Evolutionary conservation across 2,329 filamentous ascomycete species (phyloP), one percentile per base, ranked within the genome.

Genomic region (Xylaria sp.): DNA sequence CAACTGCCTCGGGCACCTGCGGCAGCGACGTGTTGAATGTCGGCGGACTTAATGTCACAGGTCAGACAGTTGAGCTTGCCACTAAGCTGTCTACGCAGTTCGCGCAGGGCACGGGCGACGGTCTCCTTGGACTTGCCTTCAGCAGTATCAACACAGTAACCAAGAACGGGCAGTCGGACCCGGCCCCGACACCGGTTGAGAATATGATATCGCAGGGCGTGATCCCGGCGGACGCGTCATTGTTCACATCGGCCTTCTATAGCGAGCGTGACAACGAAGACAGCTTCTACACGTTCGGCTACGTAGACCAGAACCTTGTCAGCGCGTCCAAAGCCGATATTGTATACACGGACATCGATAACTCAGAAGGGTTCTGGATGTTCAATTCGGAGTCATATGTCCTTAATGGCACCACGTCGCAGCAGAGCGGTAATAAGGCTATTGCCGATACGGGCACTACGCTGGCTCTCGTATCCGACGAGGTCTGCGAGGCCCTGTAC

Each of bases 381-480:
- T 88, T 93, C 75, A 76, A 83, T 9, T 91, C 88, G 1, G 79
- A 83, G 10, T 86, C 85, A 0, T 84, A 85, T 33, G 83, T 82
- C 0, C 81, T 93, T 69, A 88, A 88, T 72, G 88, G 87, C 66
- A 65, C 56, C n/a, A 65, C 63, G 2, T 59, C 63, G 46, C 82
- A 85, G 69, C 82, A 80, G 1, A 64, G 72, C 60, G 84, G 83
- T 54, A 92, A 92, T 79, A 89, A 83, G 38, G 89, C 90, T 51
- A 92, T 93, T 72, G 88, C 87, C 40, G 91, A 93, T 77, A 93
- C 90, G 0, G 90, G 90, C 61, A 92, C 90, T 36, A 91, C 90
- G 0, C 83, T 93, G 59, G 87, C 87, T 2, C 83, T 93, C 33
- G 83, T 93, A 49, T 85, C 86, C 56, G 91, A 93, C 75, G 76